Conservation (phyloP, 179 eudicot species). For the Pouteria campechiana region DNA sequence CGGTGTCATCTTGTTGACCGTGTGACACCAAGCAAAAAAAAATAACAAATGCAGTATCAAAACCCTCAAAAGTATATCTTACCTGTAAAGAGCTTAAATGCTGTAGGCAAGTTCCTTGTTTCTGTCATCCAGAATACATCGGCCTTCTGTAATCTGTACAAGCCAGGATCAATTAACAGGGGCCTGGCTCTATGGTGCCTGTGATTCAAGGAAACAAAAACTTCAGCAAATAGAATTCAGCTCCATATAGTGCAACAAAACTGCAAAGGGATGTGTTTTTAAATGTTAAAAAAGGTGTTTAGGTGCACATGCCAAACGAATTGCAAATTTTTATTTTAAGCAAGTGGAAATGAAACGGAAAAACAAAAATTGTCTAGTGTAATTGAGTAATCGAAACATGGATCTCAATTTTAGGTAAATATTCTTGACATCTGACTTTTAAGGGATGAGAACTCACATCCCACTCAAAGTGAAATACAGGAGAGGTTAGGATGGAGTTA, state of each 20-base stretch:
- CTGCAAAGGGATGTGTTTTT: not conserved
- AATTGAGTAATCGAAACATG: no score
- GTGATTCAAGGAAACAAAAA: not conserved
- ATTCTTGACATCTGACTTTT: no score
- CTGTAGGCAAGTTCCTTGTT: slow-evolving; percentile 47
- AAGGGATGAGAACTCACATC: no score
- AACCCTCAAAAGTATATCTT: not conserved
- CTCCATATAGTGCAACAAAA: no score
- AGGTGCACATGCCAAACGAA: no score
- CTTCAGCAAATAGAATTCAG: not conserved
- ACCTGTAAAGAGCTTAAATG: slow-evolving; percentile 74
- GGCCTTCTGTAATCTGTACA: slow-evolving; percentile 40
- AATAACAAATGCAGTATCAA: not conserved
- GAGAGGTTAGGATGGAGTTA: no score
- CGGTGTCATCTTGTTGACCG: not conserved
- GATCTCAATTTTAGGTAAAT: no score
- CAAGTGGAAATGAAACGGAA: no score
- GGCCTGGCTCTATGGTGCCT: slow-evolving; percentile 72
- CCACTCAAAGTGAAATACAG: no score
- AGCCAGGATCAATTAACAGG: slow-evolving; percentile 61
- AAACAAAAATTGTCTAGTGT: no score
- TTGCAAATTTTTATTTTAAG: no score
- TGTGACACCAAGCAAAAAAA: not conserved
- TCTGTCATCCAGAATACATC: slow-evolving; percentile 56
- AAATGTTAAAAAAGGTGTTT: not conserved